phyloP scores from a whole-genome alignment of 345 rosid genomes.

The Diplotaxis tenuifolia region DNA sequence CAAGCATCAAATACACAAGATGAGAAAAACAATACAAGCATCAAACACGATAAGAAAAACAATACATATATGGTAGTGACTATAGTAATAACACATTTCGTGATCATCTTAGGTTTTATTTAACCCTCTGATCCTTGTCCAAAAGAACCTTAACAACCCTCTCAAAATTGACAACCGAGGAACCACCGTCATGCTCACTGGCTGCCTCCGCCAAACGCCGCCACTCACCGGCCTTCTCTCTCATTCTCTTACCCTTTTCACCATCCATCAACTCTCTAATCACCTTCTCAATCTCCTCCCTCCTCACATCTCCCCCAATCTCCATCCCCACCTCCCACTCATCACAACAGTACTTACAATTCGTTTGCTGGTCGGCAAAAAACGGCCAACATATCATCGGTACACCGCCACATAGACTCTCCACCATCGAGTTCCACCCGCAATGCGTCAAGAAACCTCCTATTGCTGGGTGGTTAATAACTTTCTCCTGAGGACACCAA shows the following conservation, averaged over 20 bases:
- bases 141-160: constrained; percentile 32
- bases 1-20: neutral
- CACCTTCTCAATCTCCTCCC: constrained; percentile 47
- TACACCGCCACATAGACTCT: constrained; percentile 36
- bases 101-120: neutral
- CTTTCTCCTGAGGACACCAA: constrained; percentile 1
- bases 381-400: constrained; percentile 67
- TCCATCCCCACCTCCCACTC: constrained; percentile 40
- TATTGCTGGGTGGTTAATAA: neutral
- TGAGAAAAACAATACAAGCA: neutral
- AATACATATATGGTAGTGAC: neutral
- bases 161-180: constrained; percentile 41
- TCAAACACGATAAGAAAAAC: too few relatives aligned
- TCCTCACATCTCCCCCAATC: constrained; percentile 47
- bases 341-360: constrained; percentile 43
- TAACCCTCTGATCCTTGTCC: constrained; percentile 1
- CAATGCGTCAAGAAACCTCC: neutral
- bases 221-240: constrained; percentile 47
- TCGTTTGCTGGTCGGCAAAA: constrained; percentile 62
- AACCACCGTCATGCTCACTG: constrained; percentile 30
- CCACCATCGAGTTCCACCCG: neutral
- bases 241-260: constrained; percentile 52
- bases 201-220: constrained; percentile 37
- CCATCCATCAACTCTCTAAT: constrained; percentile 55
- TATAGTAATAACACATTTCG: neutral